Evolutionary conservation across 1,139 yeast species (phyloP), one percentile per base, ranked within the genome.

Genomic region (Debaryomyces nepalensis): DNA sequence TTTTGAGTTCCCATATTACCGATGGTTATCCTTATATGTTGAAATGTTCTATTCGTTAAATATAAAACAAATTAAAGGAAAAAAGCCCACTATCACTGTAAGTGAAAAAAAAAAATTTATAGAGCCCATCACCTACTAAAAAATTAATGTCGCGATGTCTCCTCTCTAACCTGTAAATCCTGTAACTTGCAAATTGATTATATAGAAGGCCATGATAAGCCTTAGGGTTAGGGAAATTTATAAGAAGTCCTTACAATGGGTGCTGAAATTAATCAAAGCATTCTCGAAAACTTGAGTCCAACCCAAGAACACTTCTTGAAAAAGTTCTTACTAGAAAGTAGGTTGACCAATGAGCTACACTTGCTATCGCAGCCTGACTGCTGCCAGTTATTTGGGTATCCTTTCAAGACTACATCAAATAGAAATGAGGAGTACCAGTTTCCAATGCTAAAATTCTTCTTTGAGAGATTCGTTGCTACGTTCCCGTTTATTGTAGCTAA

Each of bases 1-100:
- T 93, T 93, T 48, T 81, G 91, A 29, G 90, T 85, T 60, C 97
- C 98, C 99, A 93, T 91, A 21, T 12, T n/a, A 23, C 23, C 10
- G 12, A 23, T 23, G 22, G 7, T 11, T 23, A 22, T 16, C n/a
- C n/a, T 37, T 29, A 15, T 29, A 14, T 37, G 14, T 5, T 23
- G 23, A 33, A 31, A 33, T 9, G 14, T 15, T 32, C 16, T 22
- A 11, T 18, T 21, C 24, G n/a, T 9, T 16, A 9, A 16, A 29
- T 16, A 22, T 22, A 15, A 39, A 26, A 32, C n/a, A 26, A 18
- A 22, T 22, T 27, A 30, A 21, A 22, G 31, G 22, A 34, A 30
- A 30, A 15, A 10, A 7, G 11, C 10, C 16, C n/a, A 30, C 8
- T 15, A 15, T 24, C 9, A 14, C 18, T 27, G 21, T 26, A 18